Conservation (phyloP, 306 rosid species). For the Mimosa pudica region DNA sequence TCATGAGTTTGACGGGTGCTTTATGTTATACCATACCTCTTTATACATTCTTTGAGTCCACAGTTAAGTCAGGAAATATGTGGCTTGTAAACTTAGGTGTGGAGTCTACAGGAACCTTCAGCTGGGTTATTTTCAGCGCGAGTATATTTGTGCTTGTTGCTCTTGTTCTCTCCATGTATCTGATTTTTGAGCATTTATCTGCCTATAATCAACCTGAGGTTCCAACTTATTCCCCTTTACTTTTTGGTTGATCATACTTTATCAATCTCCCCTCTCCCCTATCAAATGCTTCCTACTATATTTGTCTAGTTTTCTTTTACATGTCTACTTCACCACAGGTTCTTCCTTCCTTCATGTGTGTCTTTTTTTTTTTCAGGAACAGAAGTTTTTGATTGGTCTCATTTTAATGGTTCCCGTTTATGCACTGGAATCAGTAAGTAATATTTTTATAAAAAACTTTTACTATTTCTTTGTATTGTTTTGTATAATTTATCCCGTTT, state of each 20-base stretch:
- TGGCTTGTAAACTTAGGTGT: slow-evolving; percentile 52
- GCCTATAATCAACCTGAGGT: slow-evolving; percentile 99
- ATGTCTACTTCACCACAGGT: slow-evolving; percentile 1
- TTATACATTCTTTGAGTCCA: slow-evolving; percentile 58
- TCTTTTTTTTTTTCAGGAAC: slow-evolving; percentile 68
- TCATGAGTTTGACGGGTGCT: slow-evolving; percentile 53
- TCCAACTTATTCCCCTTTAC: slow-evolving; percentile 28
- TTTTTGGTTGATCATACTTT: slow-evolving; percentile 7
- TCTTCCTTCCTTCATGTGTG: slow-evolving; percentile 9
- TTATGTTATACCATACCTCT: slow-evolving; percentile 44
- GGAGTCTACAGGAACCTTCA: slow-evolving; percentile 55
- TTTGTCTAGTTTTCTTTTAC: not conserved
- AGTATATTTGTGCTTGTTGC: slow-evolving; percentile 81
- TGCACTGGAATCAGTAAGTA: slow-evolving; percentile 91
- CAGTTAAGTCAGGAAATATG: slow-evolving; percentile 54
- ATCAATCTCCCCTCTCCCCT: slow-evolving; percentile 17
- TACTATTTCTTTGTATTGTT: not conserved
- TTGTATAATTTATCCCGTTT: not conserved
- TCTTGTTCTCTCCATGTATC: slow-evolving; percentile 80
- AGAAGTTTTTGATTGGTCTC: slow-evolving; percentile 96
- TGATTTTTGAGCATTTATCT: slow-evolving; percentile 89
- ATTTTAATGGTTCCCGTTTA: slow-evolving; percentile 98
- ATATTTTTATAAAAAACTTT: slow-evolving; percentile 1
- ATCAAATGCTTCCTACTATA: slow-evolving; percentile 21
- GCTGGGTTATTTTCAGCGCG: slow-evolving; percentile 88